Percentiles rank a stretch among this genome's conserved stretches.
Evolutionary conservation across 1,139 yeast species (phyloP).

Genomic region (Ashbya aceris): DNA sequence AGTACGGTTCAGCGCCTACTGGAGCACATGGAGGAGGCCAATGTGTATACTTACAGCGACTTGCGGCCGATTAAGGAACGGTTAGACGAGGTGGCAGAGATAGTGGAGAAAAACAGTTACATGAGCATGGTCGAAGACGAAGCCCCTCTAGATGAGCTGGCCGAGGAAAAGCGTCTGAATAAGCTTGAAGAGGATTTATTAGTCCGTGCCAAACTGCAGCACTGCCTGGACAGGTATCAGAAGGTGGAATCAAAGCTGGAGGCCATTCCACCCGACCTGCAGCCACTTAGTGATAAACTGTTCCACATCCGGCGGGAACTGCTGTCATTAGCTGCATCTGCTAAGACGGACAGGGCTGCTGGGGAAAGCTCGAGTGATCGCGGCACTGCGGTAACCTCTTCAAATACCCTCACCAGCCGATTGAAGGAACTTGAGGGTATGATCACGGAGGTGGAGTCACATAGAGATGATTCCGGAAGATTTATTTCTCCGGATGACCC

Average conservation of each 20-base stretch:
- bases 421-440: slow-evolving; percentile 33
- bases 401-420: slow-evolving; percentile 20
- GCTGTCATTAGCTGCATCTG: slow-evolving; percentile 38
- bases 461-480: slow-evolving; percentile 38
- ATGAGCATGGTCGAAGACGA: slow-evolving; percentile 9
- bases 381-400: slow-evolving; percentile 7
- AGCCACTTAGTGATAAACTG: slow-evolving; percentile 42
- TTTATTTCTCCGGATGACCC: slow-evolving; percentile 34
- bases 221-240: slow-evolving; percentile 46
- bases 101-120: slow-evolving; percentile 42
- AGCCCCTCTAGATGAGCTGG: slow-evolving; percentile 5
- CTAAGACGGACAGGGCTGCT: slow-evolving; percentile 13
- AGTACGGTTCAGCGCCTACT: slow-evolving; percentile 75
- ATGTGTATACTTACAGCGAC: slow-evolving; percentile 77
- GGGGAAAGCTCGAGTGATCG: background rate
- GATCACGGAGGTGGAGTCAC: slow-evolving; percentile 35
- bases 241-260: slow-evolving; percentile 46
- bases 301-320: slow-evolving; percentile 47
- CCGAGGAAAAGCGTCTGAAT: slow-evolving; percentile 25
- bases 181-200: slow-evolving; percentile 49
- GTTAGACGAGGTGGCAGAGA: slow-evolving; percentile 54
- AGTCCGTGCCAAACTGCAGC: slow-evolving; percentile 48
- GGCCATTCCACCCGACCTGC: slow-evolving; percentile 48
- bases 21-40: slow-evolving; percentile 71
- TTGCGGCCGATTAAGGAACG: slow-evolving; percentile 65